Evolutionary conservation across 768 basidiomycete genomes (phyloP).

Genomic region (Pulveroboletus sp.): DNA sequence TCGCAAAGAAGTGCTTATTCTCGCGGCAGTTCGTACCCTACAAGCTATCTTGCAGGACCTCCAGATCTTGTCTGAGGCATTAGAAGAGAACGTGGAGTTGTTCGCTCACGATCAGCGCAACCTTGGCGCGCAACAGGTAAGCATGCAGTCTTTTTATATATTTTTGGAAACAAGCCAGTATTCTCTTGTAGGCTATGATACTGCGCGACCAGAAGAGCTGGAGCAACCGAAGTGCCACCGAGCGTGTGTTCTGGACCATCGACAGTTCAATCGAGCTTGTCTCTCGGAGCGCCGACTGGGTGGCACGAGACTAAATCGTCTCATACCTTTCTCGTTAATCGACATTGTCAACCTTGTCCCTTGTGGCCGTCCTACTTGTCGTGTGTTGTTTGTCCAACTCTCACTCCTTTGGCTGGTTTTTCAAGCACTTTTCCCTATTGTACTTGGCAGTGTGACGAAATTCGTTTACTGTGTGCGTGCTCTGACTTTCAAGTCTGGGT

Average conservation of each 20-base stretch:
- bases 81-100: conserved; percentile 85
- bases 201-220: conserved; percentile 94
- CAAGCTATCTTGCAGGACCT: conserved; percentile 84
- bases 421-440: conserved; percentile 6
- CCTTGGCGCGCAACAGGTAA: conserved; percentile 94
- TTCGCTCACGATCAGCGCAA: conserved; percentile 94
- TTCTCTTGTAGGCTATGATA: conserved; percentile 75
- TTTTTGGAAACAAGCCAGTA: background rate
- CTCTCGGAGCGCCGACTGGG: conserved; percentile 82
- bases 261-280: conserved; percentile 88
- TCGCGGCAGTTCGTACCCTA: conserved; percentile 74
- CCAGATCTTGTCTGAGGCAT: conserved; percentile 77
- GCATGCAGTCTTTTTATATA: conserved; percentile 8
- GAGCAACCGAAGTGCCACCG: conserved; percentile 87
- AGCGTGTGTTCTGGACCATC: conserved; percentile 88
- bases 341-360: background rate
- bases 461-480: conserved; percentile 13
- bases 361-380: conserved; percentile 3
- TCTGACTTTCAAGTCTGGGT: conserved; percentile 5
- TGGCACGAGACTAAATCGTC: conserved; percentile 59
- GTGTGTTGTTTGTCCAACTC: conserved; percentile 9
- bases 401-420: conserved; percentile 6
- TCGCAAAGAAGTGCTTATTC: conserved; percentile 70
- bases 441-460: conserved; percentile 21
- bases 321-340: background rate